A percentile compares a stretch with the other conserved stretches of the same genome.
Conservation (phyloP, 2,329 filamentous ascomycete genomes). For the Botrytis fabae region DNA sequence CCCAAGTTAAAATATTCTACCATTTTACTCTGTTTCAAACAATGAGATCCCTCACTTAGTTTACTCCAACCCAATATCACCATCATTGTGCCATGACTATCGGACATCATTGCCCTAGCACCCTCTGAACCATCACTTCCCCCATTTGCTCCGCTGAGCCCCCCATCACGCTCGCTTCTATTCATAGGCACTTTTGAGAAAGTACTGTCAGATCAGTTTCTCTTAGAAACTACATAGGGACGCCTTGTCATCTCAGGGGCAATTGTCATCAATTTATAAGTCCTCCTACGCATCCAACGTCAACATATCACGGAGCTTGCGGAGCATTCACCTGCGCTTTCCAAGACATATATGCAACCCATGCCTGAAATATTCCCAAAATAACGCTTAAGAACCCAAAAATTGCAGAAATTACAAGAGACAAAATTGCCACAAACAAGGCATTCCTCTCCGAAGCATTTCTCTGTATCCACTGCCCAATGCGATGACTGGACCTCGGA, state of each 20-base stretch:
- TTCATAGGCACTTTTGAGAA: neutral
- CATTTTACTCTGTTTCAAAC: neutral
- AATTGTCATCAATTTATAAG: neutral
- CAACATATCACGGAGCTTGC: neutral
- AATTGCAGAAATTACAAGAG: neutral
- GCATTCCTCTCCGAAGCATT: neutral
- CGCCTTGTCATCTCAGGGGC: neutral
- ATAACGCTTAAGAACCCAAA: neutral
- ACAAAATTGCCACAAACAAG: neutral
- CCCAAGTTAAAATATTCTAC: neutral
- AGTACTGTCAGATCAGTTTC: fast-evolving
- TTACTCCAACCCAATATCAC: neutral
- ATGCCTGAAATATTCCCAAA: neutral
- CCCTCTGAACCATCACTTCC: neutral
- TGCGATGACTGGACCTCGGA: neutral
- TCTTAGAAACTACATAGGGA: neutral
- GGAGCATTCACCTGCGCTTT: neutral
- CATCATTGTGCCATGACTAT: neutral
- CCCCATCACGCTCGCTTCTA: neutral
- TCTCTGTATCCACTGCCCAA: neutral
- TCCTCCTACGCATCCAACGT: neutral
- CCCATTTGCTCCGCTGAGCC: neutral
- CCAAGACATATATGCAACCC: neutral
- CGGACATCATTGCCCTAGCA: neutral
- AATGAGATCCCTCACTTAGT: neutral